Evolutionary conservation across 805 yeast genomes (phyloP).

Genomic region (Metschnikowia gelsemii): DNA sequence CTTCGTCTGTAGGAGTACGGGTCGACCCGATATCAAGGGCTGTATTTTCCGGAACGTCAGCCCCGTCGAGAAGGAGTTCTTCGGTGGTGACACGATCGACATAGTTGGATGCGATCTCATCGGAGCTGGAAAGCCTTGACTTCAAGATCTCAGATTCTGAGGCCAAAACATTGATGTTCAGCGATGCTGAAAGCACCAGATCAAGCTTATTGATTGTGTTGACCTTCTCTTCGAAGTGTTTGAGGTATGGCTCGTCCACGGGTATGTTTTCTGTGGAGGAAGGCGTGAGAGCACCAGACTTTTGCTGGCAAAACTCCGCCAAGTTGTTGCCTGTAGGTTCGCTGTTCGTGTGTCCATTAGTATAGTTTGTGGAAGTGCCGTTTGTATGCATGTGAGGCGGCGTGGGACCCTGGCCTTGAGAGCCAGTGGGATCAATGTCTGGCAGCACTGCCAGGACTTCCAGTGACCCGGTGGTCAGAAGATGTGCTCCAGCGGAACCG

Average conservation of each 20-base stretch:
- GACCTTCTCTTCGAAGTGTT: slow-evolving; percentile 15
- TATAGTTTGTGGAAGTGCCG: background rate
- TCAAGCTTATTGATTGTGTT: slow-evolving; percentile 19
- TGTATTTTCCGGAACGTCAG: slow-evolving; percentile 7
- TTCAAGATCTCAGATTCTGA: slow-evolving; percentile 15
- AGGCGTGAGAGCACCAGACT: background rate
- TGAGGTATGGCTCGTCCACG: slow-evolving; percentile 12
- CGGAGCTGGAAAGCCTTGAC: slow-evolving; percentile 20
- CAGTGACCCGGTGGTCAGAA: background rate
- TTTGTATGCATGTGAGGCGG: slow-evolving; percentile 5
- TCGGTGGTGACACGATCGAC: slow-evolving; percentile 39
- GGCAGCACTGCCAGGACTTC: background rate
- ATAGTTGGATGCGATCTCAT: slow-evolving; percentile 30
- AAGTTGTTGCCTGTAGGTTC: background rate
- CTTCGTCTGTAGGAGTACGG: slow-evolving; percentile 5
- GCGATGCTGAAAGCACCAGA: slow-evolving; percentile 13
- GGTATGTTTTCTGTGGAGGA: slow-evolving; percentile 3
- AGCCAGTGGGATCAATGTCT: background rate
- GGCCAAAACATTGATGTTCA: slow-evolving; percentile 22
- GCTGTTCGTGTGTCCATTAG: slow-evolving; percentile 1
- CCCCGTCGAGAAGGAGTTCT: slow-evolving; percentile 25
- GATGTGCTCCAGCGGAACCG: background rate
- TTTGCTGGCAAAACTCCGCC: background rate
- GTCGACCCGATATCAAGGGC: slow-evolving; percentile 8
- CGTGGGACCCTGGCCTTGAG: slow-evolving; percentile 1